Evolutionary conservation across 495 filamentous ascomycete genomes (phyloP).

Genomic region (Lichenothelia convexa): DNA sequence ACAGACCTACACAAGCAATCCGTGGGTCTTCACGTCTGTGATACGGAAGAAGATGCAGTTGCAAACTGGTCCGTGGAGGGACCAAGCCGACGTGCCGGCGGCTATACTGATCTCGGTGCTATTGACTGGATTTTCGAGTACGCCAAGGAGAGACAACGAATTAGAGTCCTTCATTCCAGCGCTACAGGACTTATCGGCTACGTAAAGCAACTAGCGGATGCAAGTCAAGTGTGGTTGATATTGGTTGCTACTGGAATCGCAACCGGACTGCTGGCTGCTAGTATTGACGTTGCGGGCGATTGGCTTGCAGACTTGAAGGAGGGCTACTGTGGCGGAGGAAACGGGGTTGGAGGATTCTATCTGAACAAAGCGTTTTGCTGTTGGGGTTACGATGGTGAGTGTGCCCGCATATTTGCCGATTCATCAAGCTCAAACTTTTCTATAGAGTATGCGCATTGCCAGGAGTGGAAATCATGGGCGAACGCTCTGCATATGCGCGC

Average conservation of each 20-base stretch:
- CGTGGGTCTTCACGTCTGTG: too few species aligned
- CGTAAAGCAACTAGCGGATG: constrained; percentile 51
- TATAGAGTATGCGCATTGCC: constrained; percentile 33
- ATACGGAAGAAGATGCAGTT: constrained; percentile 47
- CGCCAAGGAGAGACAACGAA: constrained; percentile 81
- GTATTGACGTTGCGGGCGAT: constrained; percentile 80
- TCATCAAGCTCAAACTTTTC: background rate
- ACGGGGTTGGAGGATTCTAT: constrained; percentile 71
- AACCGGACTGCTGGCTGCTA: constrained; percentile 67
- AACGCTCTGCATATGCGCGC: constrained; percentile 47
- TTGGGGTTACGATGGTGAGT: constrained; percentile 61
- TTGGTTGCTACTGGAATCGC: constrained; percentile 63
- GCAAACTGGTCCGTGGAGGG: constrained; percentile 85
- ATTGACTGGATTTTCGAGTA: constrained; percentile 99
- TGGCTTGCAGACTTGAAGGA: constrained; percentile 90
- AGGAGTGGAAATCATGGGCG: constrained; percentile 75
- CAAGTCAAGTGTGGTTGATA: constrained; percentile 79
- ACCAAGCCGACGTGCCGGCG: constrained; percentile 72
- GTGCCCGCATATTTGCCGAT: background rate
- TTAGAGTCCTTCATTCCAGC: constrained; percentile 52
- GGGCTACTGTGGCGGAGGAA: constrained; percentile 62
- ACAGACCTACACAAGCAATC: too few species aligned
- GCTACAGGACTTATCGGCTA: constrained; percentile 58
- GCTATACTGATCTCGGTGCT: constrained; percentile 93
- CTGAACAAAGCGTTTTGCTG: constrained; percentile 84